phyloP scores from a whole-genome alignment of 768 basidiomycete species.

The Dioszegia crocea region DNA sequence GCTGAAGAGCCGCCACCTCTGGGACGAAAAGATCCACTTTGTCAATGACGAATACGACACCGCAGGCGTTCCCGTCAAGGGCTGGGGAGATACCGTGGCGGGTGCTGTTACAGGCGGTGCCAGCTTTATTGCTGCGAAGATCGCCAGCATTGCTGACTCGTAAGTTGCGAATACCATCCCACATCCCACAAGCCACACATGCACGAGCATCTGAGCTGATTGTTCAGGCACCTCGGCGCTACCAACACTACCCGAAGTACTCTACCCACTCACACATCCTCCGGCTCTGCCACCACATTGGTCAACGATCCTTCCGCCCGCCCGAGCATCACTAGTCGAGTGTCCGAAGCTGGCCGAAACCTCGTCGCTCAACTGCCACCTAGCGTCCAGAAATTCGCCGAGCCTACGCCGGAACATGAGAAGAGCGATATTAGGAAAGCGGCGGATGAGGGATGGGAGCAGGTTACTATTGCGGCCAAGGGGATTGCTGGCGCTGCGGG shows the following conservation, averaged over 20 bases:
- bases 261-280: neutral
- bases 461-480: slow-evolving; percentile 34
- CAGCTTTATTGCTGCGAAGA: slow-evolving; percentile 24
- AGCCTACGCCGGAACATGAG: slow-evolving; percentile 26
- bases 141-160: slow-evolving; percentile 32
- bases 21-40: slow-evolving; percentile 38
- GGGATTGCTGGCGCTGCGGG: slow-evolving; percentile 32
- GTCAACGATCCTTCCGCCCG: slow-evolving; percentile 30
- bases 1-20: slow-evolving; percentile 38
- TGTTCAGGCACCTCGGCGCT: neutral
- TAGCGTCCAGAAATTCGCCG: slow-evolving; percentile 14
- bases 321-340: slow-evolving; percentile 14
- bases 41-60: slow-evolving; percentile 44
- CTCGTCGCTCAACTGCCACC: slow-evolving; percentile 32
- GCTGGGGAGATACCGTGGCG: slow-evolving; percentile 43
- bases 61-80: slow-evolving; percentile 17
- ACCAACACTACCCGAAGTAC: neutral
- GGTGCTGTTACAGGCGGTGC: slow-evolving; percentile 30
- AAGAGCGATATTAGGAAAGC: slow-evolving; percentile 29
- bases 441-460: slow-evolving; percentile 34
- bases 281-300: slow-evolving; percentile 13
- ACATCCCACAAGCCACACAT: no score
- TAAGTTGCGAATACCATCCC: slow-evolving; percentile 18
- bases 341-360: slow-evolving; percentile 38
- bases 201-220: no score